These are phyloP conservation scores for Pseudogymnoascus sp. DNA, from an alignment of 2,329 filamentous ascomycete species.

Conservation along the genomic window DNA sequence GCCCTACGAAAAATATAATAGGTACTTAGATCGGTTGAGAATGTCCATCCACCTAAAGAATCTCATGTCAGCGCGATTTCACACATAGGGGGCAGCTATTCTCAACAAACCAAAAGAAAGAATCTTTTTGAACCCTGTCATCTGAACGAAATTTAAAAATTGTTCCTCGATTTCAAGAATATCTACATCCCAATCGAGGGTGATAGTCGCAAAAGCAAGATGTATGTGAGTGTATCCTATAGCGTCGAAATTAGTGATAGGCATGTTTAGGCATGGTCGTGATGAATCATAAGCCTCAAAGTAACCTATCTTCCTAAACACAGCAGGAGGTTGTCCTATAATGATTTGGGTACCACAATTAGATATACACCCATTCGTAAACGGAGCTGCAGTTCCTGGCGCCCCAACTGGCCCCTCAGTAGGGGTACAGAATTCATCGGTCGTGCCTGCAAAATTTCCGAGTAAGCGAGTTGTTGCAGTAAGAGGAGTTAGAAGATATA, in stretches of 20 bases:
- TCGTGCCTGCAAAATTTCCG: slow-evolving; percentile 30
- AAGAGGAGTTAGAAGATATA: slow-evolving; percentile 32
- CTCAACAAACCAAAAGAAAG: slow-evolving; percentile 31
- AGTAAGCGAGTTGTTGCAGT: slow-evolving; percentile 32
- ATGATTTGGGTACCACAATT: slow-evolving; percentile 34
- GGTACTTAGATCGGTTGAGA: slow-evolving; percentile 31
- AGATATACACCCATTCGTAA: slow-evolving; percentile 31
- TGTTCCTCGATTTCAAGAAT: slow-evolving; percentile 21
- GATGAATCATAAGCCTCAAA: slow-evolving; percentile 27
- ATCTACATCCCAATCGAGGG: slow-evolving; percentile 25
- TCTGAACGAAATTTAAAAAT: slow-evolving; percentile 27
- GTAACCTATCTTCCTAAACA: slow-evolving; percentile 25
- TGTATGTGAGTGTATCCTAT: slow-evolving; percentile 29
- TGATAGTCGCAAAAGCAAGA: slow-evolving; percentile 30
- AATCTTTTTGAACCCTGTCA: slow-evolving; percentile 30
- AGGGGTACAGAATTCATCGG: slow-evolving; percentile 29
- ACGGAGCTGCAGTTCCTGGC: slow-evolving; percentile 19
- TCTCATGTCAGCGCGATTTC: slow-evolving; percentile 25
- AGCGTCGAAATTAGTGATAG: slow-evolving; percentile 23
- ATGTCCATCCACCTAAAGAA: slow-evolving; percentile 40
- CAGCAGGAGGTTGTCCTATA: slow-evolving; percentile 14
- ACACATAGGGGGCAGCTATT: neutral
- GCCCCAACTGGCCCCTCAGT: slow-evolving; percentile 21
- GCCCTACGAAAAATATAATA: slow-evolving; percentile 32
- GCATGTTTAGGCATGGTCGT: slow-evolving; percentile 25